Evolutionary conservation across 2,329 filamentous ascomycete species (phyloP).

Genomic region (Pestalotiopsis sp.): DNA sequence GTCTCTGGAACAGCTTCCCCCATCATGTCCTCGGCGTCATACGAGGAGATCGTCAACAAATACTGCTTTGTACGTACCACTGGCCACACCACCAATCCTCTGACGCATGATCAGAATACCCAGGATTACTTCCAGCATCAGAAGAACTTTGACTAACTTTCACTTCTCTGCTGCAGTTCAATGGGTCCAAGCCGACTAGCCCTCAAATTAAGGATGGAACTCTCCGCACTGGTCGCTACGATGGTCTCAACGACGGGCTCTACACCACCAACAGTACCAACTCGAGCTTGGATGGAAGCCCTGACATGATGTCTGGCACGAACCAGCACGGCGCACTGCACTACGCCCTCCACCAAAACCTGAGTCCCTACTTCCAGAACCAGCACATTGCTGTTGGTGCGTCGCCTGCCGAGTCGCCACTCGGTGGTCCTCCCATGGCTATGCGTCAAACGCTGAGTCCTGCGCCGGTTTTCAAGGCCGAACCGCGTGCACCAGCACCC

Average conservation of each 20-base stretch:
- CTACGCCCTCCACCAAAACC: conserved; percentile 42
- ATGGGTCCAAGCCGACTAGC: conserved; percentile 59
- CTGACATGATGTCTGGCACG: conserved; percentile 33
- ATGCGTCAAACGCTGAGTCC: conserved; percentile 34
- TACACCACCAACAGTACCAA: conserved; percentile 36
- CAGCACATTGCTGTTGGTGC: conserved; percentile 31
- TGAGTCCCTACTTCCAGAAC: conserved; percentile 39
- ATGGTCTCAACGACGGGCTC: conserved; percentile 42
- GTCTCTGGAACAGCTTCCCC: conserved; percentile 52
- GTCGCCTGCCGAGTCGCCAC: conserved; percentile 37
- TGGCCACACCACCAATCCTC: conserved; percentile 14
- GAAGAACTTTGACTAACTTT: conserved; percentile 24
- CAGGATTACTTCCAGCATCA: neutral
- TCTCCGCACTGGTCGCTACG: conserved; percentile 43
- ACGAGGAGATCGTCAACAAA: conserved; percentile 96
- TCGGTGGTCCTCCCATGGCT: conserved; percentile 24
- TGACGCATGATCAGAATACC: conserved; percentile 1
- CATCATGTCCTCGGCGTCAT: conserved; percentile 81
- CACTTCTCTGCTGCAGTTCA: conserved; percentile 49
- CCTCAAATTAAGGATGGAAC: conserved; percentile 53
- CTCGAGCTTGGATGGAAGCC: conserved; percentile 41
- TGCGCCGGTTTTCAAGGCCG: conserved; percentile 35
- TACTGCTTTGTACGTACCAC: conserved; percentile 97
- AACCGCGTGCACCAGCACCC: conserved; percentile 47
- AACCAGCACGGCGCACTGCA: conserved; percentile 41